Base-by-base conservation (phyloP, 2,329 filamentous ascomycete genomes). In the Ascochyta viciae-villosae region DNA sequence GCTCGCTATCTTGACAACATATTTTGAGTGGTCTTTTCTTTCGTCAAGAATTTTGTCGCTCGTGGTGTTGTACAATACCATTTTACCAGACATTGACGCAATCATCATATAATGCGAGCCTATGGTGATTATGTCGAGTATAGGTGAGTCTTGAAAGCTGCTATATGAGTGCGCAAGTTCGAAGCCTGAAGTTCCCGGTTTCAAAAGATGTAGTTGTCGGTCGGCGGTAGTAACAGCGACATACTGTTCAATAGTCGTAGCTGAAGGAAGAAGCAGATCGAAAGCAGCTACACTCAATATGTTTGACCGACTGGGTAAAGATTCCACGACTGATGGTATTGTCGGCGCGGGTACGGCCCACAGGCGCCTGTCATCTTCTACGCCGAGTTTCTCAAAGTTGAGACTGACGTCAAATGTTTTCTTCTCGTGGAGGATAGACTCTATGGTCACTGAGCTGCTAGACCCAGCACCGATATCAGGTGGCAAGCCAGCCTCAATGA, bases 351-450 rank as follows among this genome's bases (percentile, higher is more conserved):
- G 40, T 9, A 47, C 33, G n/a, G 46, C 57, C 84, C 85, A 87
- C 37, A 68, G 64, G 50, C 67, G 71, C 16, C 77, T 71, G 12
- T 59, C 73, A 51, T 80, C 77, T n/a, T 79, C 72, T 0, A 79
- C 57, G 6, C 79, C 81, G 42, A 83, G 69, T 65, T 83, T 85
- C 65, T 87, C 85, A 58, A 86, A 86, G 3, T 75, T 77, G 24
- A 82, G 68, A 51, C 77, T 83, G 12, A 84, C 68, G 64, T 88
- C 85, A 61, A 83, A 87, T 0, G 75, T 76, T 63, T 78, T 81
- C 74, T 87, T 88, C 72, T 88, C 85, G 44, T 85, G 79, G 7
- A 88, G 75, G n/a, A 87, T 76, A 40, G 80, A 76, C 64, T 88
- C 85, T 48, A 88, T 80, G 3, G 85, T 86, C 68, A 85, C 75